Evolutionary conservation across 768 basidiomycete species (phyloP).

Genomic region (Russula ochroleuca): DNA sequence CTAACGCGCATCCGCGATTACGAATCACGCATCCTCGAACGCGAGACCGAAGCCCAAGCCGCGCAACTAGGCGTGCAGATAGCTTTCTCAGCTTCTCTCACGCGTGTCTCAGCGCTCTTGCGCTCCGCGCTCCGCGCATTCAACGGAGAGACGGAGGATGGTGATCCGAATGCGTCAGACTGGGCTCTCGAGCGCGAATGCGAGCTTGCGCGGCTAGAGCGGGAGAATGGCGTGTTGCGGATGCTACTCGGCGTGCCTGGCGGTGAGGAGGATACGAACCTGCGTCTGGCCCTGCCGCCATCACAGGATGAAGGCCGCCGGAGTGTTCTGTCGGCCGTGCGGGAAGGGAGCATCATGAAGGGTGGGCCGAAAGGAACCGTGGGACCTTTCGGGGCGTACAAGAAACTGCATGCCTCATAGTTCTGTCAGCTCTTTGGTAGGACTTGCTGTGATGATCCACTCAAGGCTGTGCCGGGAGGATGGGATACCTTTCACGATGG

Average conservation of each 20-base stretch:
- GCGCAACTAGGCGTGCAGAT: slow-evolving; percentile 59
- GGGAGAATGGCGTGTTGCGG: slow-evolving; percentile 80
- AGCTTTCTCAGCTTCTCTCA: slow-evolving; percentile 61
- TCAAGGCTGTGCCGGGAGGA: neutral
- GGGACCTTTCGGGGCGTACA: slow-evolving; percentile 28
- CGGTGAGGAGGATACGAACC: slow-evolving; percentile 17
- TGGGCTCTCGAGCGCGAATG: slow-evolving; percentile 85
- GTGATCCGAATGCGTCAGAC: slow-evolving; percentile 45
- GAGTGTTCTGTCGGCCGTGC: slow-evolving; percentile 23
- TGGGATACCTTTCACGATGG: neutral
- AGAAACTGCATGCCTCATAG: slow-evolving; percentile 23
- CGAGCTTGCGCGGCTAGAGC: slow-evolving; percentile 81
- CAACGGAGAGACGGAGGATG: slow-evolving; percentile 52
- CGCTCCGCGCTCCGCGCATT: slow-evolving; percentile 65
- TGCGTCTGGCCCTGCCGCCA: slow-evolving; percentile 10
- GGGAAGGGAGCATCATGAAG: slow-evolving; percentile 13
- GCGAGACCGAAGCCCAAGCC: slow-evolving; percentile 63
- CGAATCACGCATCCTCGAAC: slow-evolving; percentile 74
- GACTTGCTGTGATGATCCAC: neutral
- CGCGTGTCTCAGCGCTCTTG: slow-evolving; percentile 63
- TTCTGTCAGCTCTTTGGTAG: neutral
- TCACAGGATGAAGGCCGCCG: slow-evolving; percentile 24
- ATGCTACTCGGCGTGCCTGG: slow-evolving; percentile 57
- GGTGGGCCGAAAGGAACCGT: slow-evolving; percentile 29
- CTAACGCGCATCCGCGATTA: slow-evolving; percentile 86